phyloP scores from a whole-genome alignment of 176 grass and related monocot genomes.

The barley (Hordeum vulgare) region DNA sequence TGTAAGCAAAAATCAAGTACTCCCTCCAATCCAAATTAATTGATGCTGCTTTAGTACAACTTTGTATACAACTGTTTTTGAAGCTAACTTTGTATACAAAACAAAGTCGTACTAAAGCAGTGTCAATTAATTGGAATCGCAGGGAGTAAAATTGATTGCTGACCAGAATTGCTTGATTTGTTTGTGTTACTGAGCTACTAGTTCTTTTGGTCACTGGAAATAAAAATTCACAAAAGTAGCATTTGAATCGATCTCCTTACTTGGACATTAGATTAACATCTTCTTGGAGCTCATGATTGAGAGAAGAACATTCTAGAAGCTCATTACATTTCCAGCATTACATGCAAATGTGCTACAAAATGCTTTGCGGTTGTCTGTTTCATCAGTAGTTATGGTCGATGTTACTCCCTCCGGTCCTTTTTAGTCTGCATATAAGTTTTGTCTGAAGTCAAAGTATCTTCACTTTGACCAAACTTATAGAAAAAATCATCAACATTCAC shows the following conservation, averaged over 20 bases:
- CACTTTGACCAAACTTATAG: too few relatives aligned
- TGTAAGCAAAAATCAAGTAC: slow-evolving; percentile 4
- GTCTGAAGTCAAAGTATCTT: too few relatives aligned
- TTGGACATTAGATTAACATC: background rate
- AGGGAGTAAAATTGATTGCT: background rate
- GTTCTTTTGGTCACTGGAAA: background rate
- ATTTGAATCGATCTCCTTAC: background rate
- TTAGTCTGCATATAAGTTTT: too few relatives aligned
- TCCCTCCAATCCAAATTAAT: too few relatives aligned
- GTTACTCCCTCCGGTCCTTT: too few relatives aligned
- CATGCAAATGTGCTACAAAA: background rate
- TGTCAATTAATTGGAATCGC: too few relatives aligned
- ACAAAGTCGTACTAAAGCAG: too few relatives aligned
- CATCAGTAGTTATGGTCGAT: background rate
- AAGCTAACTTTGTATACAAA: too few relatives aligned
- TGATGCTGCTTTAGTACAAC: too few relatives aligned
- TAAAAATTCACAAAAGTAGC: background rate
- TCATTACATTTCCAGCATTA: background rate
- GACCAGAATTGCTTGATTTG: background rate
- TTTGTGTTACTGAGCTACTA: background rate
- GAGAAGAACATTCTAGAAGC: background rate
- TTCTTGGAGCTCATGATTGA: background rate
- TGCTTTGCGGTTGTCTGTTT: background rate
- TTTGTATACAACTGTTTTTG: too few relatives aligned
- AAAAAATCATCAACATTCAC: too few relatives aligned